Conservation (phyloP, 495 filamentous ascomycete genomes). For the Pyrenula massariospora region DNA sequence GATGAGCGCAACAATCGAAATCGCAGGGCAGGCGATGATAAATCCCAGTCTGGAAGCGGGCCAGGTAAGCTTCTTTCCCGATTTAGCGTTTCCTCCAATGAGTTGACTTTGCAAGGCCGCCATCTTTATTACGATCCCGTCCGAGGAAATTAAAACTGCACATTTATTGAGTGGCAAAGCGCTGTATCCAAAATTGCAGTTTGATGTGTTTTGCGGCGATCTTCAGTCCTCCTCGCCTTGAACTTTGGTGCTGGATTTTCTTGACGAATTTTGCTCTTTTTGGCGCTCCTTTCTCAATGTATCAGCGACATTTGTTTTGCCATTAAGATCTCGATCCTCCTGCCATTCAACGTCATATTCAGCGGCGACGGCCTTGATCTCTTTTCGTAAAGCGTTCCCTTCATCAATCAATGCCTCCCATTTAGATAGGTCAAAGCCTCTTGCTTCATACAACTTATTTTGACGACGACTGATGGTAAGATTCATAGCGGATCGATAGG, state of each 20-base stretch:
- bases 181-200: neutral
- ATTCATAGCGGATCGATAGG: slow-evolving; percentile 74
- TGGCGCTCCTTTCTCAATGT: slow-evolving; percentile 51
- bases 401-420: slow-evolving; percentile 79
- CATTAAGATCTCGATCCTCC: slow-evolving; percentile 65
- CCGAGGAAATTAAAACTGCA: neutral
- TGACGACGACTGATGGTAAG: slow-evolving; percentile 72
- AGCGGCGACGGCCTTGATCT: slow-evolving; percentile 70
- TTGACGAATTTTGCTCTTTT: slow-evolving; percentile 22
- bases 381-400: slow-evolving; percentile 63
- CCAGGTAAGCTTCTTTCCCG: neutral
- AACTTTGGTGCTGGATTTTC: slow-evolving; percentile 28
- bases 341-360: slow-evolving; percentile 96
- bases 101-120: too few species aligned
- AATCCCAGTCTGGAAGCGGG: slow-evolving; percentile 5
- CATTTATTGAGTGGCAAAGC: too few species aligned
- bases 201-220: neutral
- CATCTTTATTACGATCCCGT: neutral
- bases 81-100: too few species aligned
- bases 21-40: slow-evolving; percentile 28
- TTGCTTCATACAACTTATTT: slow-evolving; percentile 58
- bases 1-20: slow-evolving; percentile 44
- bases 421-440: slow-evolving; percentile 60
- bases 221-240: slow-evolving; percentile 13
- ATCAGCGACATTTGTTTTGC: slow-evolving; percentile 58